Evolutionary conservation across 2,329 filamentous ascomycete genomes (phyloP).

Genomic region (Zasmidium citrigriseum): DNA sequence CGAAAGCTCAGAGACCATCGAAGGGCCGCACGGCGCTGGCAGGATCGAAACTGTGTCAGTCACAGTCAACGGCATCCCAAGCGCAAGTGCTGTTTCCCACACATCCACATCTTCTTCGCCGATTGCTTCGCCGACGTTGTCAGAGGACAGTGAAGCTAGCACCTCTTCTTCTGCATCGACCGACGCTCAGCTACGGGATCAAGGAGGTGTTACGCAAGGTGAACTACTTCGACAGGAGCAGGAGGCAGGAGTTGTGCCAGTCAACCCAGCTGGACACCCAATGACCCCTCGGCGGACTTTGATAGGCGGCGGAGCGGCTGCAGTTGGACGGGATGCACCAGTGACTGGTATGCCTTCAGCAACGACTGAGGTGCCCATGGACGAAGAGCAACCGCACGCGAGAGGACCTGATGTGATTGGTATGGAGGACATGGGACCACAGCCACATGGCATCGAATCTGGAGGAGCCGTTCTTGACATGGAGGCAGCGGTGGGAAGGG

Average conservation of each 20-base stretch:
- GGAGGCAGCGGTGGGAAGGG: conserved; percentile 43
- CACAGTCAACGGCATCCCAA: conserved; percentile 63
- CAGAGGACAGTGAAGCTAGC: conserved; percentile 37
- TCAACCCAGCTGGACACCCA: conserved; percentile 20
- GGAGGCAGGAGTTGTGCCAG: conserved; percentile 73
- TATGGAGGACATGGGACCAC: conserved; percentile 81
- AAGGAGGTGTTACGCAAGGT: conserved; percentile 72
- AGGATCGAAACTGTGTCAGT: conserved; percentile 80
- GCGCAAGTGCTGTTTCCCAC: conserved; percentile 16
- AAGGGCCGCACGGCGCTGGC: conserved; percentile 76
- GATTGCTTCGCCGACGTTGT: conserved; percentile 29
- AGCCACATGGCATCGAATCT: conserved; percentile 40
- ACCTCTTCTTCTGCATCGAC: conserved; percentile 36
- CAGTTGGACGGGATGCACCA: conserved; percentile 25
- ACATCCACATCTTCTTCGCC: conserved; percentile 27
- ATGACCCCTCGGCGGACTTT: conserved; percentile 35
- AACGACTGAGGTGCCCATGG: conserved; percentile 34
- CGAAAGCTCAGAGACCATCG: conserved; percentile 77
- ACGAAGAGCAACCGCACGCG: conserved; percentile 67
- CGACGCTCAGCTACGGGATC: conserved; percentile 37
- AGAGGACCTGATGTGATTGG: conserved; percentile 84
- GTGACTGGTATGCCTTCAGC: neutral
- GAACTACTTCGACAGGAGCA: conserved; percentile 86
- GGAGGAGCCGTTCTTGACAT: conserved; percentile 35
- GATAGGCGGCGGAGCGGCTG: conserved; percentile 24